Conservation (phyloP, 1,284 basidiomycete genomes). For the Takashimella tepidaria region DNA sequence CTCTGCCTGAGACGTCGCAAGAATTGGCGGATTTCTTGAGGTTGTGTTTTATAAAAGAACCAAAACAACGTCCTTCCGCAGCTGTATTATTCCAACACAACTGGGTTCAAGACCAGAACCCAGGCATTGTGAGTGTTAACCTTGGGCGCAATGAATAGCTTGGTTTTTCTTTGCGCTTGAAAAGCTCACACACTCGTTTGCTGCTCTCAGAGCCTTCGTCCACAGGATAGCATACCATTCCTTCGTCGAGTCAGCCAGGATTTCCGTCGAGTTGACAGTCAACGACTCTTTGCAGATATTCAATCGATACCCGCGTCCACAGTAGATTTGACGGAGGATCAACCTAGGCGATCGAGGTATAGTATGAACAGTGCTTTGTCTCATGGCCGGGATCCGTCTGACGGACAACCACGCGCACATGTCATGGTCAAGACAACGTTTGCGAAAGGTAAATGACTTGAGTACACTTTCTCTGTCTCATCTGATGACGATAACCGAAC, state of each 20-base stretch:
- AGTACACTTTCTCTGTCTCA: no score
- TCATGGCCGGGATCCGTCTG: conserved; percentile 16
- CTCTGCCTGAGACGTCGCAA: conserved; percentile 71
- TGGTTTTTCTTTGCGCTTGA: no score
- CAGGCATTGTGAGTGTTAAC: conserved; percentile 69
- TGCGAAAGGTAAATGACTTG: conserved; percentile 67
- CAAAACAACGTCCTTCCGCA: conserved; percentile 70
- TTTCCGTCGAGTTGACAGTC: conserved; percentile 63
- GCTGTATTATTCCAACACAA: conserved; percentile 78
- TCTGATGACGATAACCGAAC: no score
- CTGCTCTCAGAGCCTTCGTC: conserved; percentile 63
- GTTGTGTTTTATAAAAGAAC: conserved; percentile 85
- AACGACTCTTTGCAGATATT: conserved; percentile 31
- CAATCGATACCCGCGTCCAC: neutral
- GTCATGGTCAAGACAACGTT: conserved; percentile 87
- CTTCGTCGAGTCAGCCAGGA: conserved; percentile 82
- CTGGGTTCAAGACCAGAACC: conserved; percentile 77
- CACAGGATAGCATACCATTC: conserved; percentile 91
- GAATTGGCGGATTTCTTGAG: conserved; percentile 70
- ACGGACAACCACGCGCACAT: conserved; percentile 57
- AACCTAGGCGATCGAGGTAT: neutral
- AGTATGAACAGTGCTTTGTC: neutral
- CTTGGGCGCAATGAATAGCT: no score
- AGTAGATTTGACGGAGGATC: neutral
- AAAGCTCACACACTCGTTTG: neutral